These are phyloP conservation scores for Paecilomyces sp. DNA, from an alignment of 2,329 filamentous ascomycete species.

Conservation along the genomic window DNA sequence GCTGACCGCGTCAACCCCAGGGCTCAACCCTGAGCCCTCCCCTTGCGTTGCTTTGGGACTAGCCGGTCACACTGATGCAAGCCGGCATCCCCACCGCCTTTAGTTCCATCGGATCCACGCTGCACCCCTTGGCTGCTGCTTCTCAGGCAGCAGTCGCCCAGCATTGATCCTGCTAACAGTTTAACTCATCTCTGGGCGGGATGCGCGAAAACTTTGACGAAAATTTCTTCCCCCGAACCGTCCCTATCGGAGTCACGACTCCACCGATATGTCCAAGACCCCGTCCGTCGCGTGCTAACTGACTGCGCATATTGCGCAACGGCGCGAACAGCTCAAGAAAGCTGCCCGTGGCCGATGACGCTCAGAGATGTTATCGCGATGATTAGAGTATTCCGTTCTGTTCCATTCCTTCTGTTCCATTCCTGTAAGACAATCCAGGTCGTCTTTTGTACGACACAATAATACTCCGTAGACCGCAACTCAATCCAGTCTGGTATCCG, in stretches of 20 bases:
- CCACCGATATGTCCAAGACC: not conserved
- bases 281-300: not conserved
- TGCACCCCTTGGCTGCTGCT: not conserved
- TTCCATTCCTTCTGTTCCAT: too few relatives aligned
- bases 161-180: not conserved
- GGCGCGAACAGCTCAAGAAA: not conserved
- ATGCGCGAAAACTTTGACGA: not conserved
- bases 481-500: not conserved
- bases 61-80: conserved; percentile 15
- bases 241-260: not conserved
- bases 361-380: not conserved
- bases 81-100: conserved; percentile 7
- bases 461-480: not conserved
- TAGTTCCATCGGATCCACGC: not conserved
- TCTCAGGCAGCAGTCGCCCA: not conserved
- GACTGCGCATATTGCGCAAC: not conserved
- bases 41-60: conserved; percentile 18
- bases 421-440: too few relatives aligned
- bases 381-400: not conserved
- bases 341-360: not conserved
- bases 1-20: conserved; percentile 16
- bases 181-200: not conserved
- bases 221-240: not conserved
- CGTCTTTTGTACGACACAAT: too few relatives aligned
- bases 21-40: conserved; percentile 21